Conservation (phyloP, 1,139 yeast genomes). For the Pichia sp. region DNA sequence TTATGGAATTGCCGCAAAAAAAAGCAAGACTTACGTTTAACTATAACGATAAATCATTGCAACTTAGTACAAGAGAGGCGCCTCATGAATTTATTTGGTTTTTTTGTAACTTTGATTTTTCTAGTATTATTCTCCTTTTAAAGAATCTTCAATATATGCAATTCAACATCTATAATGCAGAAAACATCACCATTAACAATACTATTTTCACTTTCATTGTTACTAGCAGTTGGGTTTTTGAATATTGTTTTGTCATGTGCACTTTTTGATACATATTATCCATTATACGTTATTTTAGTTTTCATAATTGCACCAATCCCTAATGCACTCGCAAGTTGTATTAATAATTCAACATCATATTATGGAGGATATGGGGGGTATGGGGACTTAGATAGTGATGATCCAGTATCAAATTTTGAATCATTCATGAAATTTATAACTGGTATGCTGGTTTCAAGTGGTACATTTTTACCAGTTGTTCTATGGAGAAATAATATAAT, state of each 20-base stretch:
- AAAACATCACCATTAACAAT: slow-evolving; percentile 45
- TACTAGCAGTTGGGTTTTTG: slow-evolving; percentile 69
- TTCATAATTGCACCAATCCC: slow-evolving; percentile 71
- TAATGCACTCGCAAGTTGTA: slow-evolving; percentile 44
- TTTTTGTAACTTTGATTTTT: neutral
- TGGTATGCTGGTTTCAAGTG: slow-evolving; percentile 62
- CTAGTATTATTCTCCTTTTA: neutral
- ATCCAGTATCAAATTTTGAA: slow-evolving; percentile 9
- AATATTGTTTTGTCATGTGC: slow-evolving; percentile 69
- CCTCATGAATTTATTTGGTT: neutral
- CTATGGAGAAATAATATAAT: slow-evolving; percentile 56
- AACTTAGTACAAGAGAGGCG: neutral
- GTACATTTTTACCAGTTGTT: slow-evolving; percentile 58
- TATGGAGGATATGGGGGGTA: slow-evolving; percentile 17
- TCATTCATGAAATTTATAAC: slow-evolving; percentile 51
- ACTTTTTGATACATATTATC: slow-evolving; percentile 61
- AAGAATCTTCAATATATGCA: neutral
- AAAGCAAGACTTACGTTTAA: neutral
- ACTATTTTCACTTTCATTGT: slow-evolving; percentile 62
- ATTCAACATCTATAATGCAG: neutral
- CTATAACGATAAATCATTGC: too few species aligned
- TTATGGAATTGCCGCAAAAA: neutral
- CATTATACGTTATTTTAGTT: slow-evolving; percentile 58
- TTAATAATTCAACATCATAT: slow-evolving; percentile 41
- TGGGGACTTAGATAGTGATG: slow-evolving; percentile 42